Percentiles rank a stretch among this genome's conserved stretches.
Evolutionary conservation across 2,329 filamentous ascomycete genomes (phyloP).

Genomic region (Aureobasidium musti): DNA sequence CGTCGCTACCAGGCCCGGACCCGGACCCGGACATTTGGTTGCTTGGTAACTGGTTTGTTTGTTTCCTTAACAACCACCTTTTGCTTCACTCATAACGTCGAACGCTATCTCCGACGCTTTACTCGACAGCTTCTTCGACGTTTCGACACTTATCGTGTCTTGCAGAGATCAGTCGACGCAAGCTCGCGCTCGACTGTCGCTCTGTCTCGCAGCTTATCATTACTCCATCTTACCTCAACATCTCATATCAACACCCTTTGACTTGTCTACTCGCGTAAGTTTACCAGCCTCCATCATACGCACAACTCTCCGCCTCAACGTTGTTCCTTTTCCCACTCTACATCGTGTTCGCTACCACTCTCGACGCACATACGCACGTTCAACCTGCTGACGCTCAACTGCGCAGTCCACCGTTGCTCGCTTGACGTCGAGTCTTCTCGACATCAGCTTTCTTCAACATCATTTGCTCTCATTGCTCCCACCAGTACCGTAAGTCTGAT

Average conservation of each 20-base stretch:
- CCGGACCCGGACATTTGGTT: neutral
- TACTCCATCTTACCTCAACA: neutral
- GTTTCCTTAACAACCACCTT: neutral
- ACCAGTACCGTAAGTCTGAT: neutral
- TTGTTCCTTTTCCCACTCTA: neutral
- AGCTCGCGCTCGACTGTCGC: neutral
- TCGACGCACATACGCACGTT: neutral
- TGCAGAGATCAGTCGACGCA: neutral
- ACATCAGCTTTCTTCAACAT: neutral
- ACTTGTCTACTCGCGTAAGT: neutral
- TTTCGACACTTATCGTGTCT: neutral
- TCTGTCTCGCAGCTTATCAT: neutral
- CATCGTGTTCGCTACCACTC: neutral
- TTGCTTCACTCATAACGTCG: neutral
- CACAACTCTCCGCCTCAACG: neutral
- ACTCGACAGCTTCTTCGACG: neutral
- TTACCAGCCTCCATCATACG: neutral
- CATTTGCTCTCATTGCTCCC: neutral
- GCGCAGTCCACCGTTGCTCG: neutral
- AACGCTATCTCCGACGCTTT: neutral
- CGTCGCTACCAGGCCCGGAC: neutral
- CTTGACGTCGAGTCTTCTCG: neutral
- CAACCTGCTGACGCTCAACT: neutral
- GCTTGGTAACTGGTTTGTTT: neutral
- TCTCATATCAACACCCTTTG: neutral